Base-by-base conservation (phyloP, 345 rosid species). In the Cardiospermum halicacabum region DNA sequence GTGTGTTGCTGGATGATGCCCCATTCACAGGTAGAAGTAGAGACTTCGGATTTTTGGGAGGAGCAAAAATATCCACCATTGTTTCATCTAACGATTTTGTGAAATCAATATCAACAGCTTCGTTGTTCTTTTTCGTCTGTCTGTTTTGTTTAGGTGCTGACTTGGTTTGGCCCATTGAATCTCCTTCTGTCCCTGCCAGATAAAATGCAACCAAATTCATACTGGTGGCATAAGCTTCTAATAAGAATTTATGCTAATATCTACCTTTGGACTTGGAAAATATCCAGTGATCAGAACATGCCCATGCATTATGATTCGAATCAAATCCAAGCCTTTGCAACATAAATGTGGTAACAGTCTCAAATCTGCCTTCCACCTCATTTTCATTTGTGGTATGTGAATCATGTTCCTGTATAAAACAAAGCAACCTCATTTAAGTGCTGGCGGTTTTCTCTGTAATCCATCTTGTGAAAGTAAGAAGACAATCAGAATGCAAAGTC, bases 31-130 rank as follows among this genome's bases (percentile, higher is more conserved):
- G 91, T 55, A 94, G 79, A 64, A 88, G 81, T 65, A 94, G 62
- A 21, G 89, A 70, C 72, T 85, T 94, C 1, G 82, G 80, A 78
- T 84, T 87, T 85, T 83, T 91, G 10, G 99, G 97, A 69, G 91
- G 91, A 36, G 78, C 82, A 77, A 86, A 91, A 30, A 85, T 72
- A 70, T 85, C 86, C 18, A 80, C 62, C 60, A 82, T 56, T 56
- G 86, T 87, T 73, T 79, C 78, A 40, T 85, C 92, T 74, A 94
- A 78, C 43, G 88, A 82, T 83, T 83, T 85, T 21, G 78, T 75
- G 72, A 88, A 94, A 77, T 88, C 92, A 34, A 88, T 76, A 58
- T 85, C 92, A 67, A 75, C 75, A 70, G 85, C 95, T 32, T 56
- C 74, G 0, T 78, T 81, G 80, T 76, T 79, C 87, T 75, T 81